Percentiles rank a stretch among this genome's conserved stretches.
These are phyloP conservation scores for Massospora cicadina DNA, from an alignment of 371 early-diverging fungal species.

Conservation along the genomic window DNA sequence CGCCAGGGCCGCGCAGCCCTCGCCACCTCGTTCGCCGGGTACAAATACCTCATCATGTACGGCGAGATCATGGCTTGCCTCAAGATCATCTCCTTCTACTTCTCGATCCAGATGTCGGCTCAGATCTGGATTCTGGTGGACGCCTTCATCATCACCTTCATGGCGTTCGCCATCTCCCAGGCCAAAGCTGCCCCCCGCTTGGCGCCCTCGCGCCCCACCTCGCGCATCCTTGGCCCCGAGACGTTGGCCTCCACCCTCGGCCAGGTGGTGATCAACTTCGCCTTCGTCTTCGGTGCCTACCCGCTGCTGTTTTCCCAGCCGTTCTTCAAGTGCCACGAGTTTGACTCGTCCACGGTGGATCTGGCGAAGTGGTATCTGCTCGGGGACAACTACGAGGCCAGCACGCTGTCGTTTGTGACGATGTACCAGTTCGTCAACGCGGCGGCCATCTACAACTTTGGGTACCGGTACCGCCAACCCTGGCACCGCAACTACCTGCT, in stretches of 20 bases:
- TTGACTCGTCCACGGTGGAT: slow-evolving; percentile 36
- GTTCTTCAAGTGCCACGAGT: slow-evolving; percentile 55
- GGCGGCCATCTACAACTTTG: slow-evolving; percentile 44
- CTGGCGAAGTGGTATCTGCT: slow-evolving; percentile 52
- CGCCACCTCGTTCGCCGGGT: slow-evolving; percentile 53
- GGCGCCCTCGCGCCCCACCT: slow-evolving; percentile 40
- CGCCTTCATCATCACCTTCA: slow-evolving; percentile 37
- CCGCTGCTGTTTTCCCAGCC: slow-evolving; percentile 33
- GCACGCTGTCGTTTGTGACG: slow-evolving; percentile 27
- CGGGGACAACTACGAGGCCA: slow-evolving; percentile 58
- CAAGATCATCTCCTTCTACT: slow-evolving; percentile 38
- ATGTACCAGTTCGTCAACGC: slow-evolving; percentile 43
- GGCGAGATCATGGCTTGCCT: slow-evolving; percentile 56
- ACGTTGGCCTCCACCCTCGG: slow-evolving; percentile 45
- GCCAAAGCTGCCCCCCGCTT: slow-evolving; percentile 33
- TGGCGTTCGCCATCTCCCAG: slow-evolving; percentile 46
- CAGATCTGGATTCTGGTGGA: slow-evolving; percentile 52
- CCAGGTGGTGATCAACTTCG: slow-evolving; percentile 38
- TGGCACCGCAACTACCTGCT: slow-evolving; percentile 37
- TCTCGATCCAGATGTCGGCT: slow-evolving; percentile 28
- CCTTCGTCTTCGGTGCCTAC: slow-evolving; percentile 27
- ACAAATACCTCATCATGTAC: slow-evolving; percentile 53
- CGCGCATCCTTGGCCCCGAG: slow-evolving; percentile 45
- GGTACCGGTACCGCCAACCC: slow-evolving; percentile 36
- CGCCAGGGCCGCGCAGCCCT: slow-evolving; percentile 56